These are phyloP conservation scores for Mesembryanthemum crystallinum DNA, from an alignment of 148 eudicot species.

Conservation along the genomic window DNA sequence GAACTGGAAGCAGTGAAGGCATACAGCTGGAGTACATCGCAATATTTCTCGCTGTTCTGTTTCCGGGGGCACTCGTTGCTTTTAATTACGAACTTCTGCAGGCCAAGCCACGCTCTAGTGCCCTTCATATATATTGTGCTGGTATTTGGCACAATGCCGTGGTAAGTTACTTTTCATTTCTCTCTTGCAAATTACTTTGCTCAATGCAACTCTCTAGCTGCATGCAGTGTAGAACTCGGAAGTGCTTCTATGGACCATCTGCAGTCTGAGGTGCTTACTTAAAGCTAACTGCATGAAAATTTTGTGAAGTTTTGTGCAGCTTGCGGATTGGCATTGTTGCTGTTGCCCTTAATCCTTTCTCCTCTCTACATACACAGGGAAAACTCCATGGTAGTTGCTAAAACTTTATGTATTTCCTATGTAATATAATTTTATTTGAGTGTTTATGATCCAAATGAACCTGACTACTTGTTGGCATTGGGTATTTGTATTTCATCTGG, in stretches of 20 bases:
- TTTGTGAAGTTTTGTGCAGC: constrained; percentile 67
- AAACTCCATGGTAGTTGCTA: constrained; percentile 63
- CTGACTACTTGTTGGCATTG: constrained; percentile 4
- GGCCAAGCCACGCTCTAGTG: constrained; percentile 51
- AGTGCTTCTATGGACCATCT: background rate
- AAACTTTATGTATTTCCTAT: background rate
- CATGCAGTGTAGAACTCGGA: background rate
- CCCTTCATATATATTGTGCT: constrained; percentile 93
- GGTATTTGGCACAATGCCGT: constrained; percentile 96
- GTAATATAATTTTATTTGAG: background rate
- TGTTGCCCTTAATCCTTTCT: constrained; percentile 61
- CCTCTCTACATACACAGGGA: constrained; percentile 72
- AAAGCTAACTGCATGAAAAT: constrained; percentile 29
- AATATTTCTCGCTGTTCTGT: constrained; percentile 68
- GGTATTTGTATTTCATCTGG: constrained; percentile 5
- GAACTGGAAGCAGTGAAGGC: constrained; percentile 75
- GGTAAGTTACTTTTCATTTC: constrained; percentile 42
- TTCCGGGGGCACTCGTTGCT: constrained; percentile 95
- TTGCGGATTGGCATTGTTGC: constrained; percentile 69
- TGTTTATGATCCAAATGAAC: background rate
- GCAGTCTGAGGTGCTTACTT: constrained; percentile 8
- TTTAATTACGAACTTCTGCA: constrained; percentile 60
- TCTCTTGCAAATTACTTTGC: background rate
- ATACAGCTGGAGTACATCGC: constrained; percentile 80
- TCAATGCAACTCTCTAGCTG: background rate